phyloP scores from a whole-genome alignment of 2,329 filamentous ascomycete genomes.

The Pyrenophora graminea region DNA sequence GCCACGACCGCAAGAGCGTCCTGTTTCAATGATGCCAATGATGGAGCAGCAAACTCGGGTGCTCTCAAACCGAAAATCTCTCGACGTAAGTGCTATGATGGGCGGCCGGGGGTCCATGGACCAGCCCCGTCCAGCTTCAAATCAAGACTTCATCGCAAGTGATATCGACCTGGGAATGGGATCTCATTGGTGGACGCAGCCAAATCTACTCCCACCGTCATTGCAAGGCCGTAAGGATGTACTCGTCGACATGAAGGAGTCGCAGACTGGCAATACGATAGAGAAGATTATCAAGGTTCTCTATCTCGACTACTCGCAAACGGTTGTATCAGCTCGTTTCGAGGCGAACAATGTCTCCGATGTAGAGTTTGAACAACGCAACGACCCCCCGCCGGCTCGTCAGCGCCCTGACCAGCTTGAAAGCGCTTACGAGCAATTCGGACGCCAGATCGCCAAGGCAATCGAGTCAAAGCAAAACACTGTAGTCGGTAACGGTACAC shows the following conservation, averaged over 20 bases:
- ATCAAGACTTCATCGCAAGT: constrained; percentile 82
- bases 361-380: constrained; percentile 78
- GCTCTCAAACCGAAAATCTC: constrained; percentile 59
- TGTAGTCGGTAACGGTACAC: constrained; percentile 81
- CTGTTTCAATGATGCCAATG: constrained; percentile 35
- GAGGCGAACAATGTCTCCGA: constrained; percentile 75
- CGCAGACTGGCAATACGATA: constrained; percentile 71
- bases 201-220: constrained; percentile 76
- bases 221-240: constrained; percentile 84
- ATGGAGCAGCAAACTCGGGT: constrained; percentile 52
- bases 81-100: constrained; percentile 64
- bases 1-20: constrained; percentile 37
- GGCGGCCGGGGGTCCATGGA: constrained; percentile 71
- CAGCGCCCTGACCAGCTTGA: constrained; percentile 94
- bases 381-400: constrained; percentile 78
- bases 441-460: constrained; percentile 73
- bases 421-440: constrained; percentile 78
- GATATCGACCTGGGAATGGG: constrained; percentile 78
- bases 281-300: constrained; percentile 85
- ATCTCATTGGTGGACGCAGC: constrained; percentile 85
- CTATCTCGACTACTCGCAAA: constrained; percentile 96
- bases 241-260: constrained; percentile 80
- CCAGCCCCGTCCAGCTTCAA: constrained; percentile 67
- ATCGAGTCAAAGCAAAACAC: constrained; percentile 74
- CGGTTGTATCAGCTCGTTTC: constrained; percentile 78